Conservation (phyloP, 805 yeast species). For the Pichia exigua region DNA sequence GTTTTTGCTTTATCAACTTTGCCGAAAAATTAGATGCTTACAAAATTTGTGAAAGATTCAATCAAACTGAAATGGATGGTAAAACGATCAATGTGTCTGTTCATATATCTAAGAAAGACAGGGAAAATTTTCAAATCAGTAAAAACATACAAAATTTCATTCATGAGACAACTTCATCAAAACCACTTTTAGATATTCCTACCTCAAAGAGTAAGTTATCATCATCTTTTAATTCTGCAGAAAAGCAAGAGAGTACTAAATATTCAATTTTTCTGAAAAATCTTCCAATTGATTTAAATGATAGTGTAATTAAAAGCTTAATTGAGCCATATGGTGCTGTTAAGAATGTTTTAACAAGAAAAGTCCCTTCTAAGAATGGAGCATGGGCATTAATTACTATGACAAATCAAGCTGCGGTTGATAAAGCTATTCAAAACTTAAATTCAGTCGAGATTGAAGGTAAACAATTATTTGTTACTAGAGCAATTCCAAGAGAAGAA, state of each 20-base stretch:
- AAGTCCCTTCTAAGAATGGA: conserved; percentile 24
- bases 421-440: conserved; percentile 20
- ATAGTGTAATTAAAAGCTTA: conserved; percentile 18
- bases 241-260: conserved; percentile 15
- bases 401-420: conserved; percentile 21
- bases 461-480: conserved; percentile 24
- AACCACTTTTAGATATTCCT: background rate
- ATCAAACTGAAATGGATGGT: conserved; percentile 19
- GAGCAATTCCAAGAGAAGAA: conserved; percentile 29
- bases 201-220: background rate
- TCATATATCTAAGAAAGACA: conserved; percentile 24
- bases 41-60: conserved; percentile 27
- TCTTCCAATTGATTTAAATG: conserved; percentile 23
- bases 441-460: conserved; percentile 24
- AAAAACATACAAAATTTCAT: background rate
- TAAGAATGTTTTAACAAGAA: conserved; percentile 19
- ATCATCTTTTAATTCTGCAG: background rate
- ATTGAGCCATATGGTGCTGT: conserved; percentile 28
- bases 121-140: conserved; percentile 13
- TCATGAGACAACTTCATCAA: background rate
- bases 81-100: conserved; percentile 21
- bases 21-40: conserved; percentile 30
- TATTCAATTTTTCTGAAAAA: conserved; percentile 26
- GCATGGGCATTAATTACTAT: conserved; percentile 28
- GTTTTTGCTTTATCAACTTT: conserved; percentile 35